Evolutionary conservation across 768 basidiomycete genomes (phyloP), one percentile per base, ranked within the genome.

Genomic region (Tylopilus balloui): DNA sequence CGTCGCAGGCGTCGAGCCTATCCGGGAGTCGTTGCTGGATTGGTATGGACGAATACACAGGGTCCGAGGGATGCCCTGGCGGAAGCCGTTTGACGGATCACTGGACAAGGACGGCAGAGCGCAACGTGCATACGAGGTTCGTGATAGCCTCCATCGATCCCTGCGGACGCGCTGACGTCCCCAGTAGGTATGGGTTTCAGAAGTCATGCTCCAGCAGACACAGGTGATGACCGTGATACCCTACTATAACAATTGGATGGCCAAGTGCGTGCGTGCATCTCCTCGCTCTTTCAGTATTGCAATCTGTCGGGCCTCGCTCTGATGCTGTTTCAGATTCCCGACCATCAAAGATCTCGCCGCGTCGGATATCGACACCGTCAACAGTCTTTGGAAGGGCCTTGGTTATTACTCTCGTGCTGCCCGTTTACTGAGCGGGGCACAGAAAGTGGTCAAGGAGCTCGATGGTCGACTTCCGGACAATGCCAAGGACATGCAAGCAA

Each of bases 201-300:
- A 97, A 70, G 84, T 96, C 49, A 96, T 96, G 94, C 75, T 94
- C 2, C 94, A 98, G 67, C 94, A 98, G 68, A 97, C 94, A 0
- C 92, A 95, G 65, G 93, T 96, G 28, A 77, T 70, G 5, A 92
- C 92, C 1, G 92, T 95, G n/a, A 92, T 94, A 57, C 88, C 88
- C 1, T 98, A 96, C 68, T 98, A 90, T 67, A 83, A 80, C 45
- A 77, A 78, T 20, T 98, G 92, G 92, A 89, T 94, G 77, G 71
- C 74, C 56, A 84, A 75, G 88, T 89, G 53, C 51, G 79, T 71
- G 15, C 27, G 37, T 39, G 34, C 24, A 13, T 42, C 12, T 31
- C 23, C n/a, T n/a, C n/a, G n/a, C n/a, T 31, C 53, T 19, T 25
- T 31, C 52, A 1, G 4, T 24, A 11, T 20, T 42, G 4, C 12